These are phyloP conservation scores for Rauvolfia tetraphylla DNA, from an alignment of 257 asterid genomes.

Conservation along the genomic window DNA sequence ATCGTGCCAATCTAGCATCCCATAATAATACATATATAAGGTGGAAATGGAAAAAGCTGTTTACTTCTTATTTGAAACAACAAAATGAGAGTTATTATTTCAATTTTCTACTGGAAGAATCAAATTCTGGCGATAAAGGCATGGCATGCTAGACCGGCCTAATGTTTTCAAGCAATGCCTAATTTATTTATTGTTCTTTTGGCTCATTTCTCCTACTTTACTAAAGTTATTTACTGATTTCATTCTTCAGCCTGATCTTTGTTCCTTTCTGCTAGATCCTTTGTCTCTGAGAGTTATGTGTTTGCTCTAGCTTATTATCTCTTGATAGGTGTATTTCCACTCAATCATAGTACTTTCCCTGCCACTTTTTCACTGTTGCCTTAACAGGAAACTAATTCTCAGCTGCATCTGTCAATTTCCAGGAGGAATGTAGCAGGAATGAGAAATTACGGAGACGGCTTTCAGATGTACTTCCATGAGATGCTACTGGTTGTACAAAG, in stretches of 20 bases:
- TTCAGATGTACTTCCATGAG: not conserved
- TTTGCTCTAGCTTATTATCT: not conserved
- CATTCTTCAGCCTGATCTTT: not conserved
- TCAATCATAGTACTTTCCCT: not conserved
- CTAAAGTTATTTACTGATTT: not conserved
- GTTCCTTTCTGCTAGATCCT: not conserved
- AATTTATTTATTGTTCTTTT: not conserved
- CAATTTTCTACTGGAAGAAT: too few relatives aligned
- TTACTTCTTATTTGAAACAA: too few relatives aligned
- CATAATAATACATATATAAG: too few relatives aligned
- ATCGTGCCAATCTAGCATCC: not conserved
- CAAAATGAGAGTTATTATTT: too few relatives aligned
- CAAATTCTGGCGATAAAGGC: too few relatives aligned
- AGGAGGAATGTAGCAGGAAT: constrained; percentile 29
- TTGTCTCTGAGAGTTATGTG: not conserved
- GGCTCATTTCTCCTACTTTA: not conserved
- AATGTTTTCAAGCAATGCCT: not conserved
- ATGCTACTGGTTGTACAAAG: not conserved
- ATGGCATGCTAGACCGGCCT: not conserved
- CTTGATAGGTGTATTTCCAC: not conserved
- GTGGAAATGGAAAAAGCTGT: too few relatives aligned
- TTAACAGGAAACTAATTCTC: not conserved
- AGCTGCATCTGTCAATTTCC: not conserved
- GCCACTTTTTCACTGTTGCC: not conserved
- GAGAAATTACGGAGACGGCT: constrained; percentile 17